Conservation (phyloP, 805 yeast species). For the Kodamaea hsintzibuensis region DNA sequence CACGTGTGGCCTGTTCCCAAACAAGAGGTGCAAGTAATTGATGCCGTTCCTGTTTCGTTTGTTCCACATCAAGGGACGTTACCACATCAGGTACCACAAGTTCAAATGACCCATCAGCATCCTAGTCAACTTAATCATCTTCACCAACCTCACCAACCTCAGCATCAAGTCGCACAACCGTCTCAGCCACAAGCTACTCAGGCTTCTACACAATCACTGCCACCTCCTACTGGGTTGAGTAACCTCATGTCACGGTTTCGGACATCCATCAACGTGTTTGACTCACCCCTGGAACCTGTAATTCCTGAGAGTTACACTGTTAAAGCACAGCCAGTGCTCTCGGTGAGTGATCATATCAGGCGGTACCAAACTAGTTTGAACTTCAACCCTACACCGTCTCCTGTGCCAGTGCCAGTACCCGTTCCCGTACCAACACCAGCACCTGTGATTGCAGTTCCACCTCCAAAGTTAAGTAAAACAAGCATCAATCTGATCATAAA, state of each 20-base stretch:
- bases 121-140: neutral
- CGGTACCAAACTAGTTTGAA: constrained; percentile 35
- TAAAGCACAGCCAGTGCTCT: constrained; percentile 8
- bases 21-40: neutral
- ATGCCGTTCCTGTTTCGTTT: neutral
- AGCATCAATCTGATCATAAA: constrained; percentile 44
- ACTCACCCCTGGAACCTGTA: neutral
- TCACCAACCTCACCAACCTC: neutral
- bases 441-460: neutral
- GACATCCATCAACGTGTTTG: constrained; percentile 26
- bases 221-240: constrained; percentile 12
- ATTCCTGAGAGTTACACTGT: neutral
- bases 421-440: constrained; percentile 9
- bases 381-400: constrained; percentile 6
- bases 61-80: neutral
- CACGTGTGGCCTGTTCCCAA: neutral
- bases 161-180: neutral
- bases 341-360: constrained; percentile 27
- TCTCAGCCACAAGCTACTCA: neutral
- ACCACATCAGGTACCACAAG: neutral
- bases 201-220: neutral
- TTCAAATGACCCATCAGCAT: neutral
- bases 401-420: neutral
- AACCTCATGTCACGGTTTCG: constrained; percentile 34
- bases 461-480: constrained; percentile 26